Evolutionary conservation across 345 rosid genomes (phyloP), one percentile per base, ranked within the genome.

Genomic region (Eucalyptus marginata): DNA sequence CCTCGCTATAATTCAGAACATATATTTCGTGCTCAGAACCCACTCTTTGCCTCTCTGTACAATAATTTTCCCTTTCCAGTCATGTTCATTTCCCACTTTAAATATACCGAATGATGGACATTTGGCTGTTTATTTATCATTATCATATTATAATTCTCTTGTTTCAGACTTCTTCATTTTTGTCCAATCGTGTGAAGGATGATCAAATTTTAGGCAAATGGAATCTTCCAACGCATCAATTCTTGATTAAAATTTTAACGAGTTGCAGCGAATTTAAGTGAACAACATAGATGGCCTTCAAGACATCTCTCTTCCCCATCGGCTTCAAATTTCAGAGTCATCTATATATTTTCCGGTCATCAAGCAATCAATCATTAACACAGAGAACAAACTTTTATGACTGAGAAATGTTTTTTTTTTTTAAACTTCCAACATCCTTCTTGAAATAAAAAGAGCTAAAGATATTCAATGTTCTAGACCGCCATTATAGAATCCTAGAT

Each of bases 1-100:
- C 4, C 92, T 94, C 88, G 88, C 94, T 7, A 90, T 91, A 47
- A 88, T 29, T 22, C 92, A 92, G 87, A 93, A 92, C 4, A 9
- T 92, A 33, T 93, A 92, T 24, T 66, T 93, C 7, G 56, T 92
- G 14, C 44, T 88, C 29, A 87, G 76, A 22, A 17, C 31, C 33
- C 54, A 4, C 16, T 31, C 8, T 62, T 29, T 13, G 71, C 71
- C 33, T 62, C 15, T 59, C 33, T 29, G 71, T 13, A 29, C 33
- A 29, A 62, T 62, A 62, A 62, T 13, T 62, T 62, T 29, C 17
- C 68, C 33, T 13, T 27, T 62, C 13, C 71, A 4, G 33, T 62
- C 71, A 62, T 29, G 71, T 27, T 58, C 64, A 25, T 59, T 59
- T 7, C 31, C 29, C 7, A 2, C 31, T 59, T 59, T 11, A 25